These are phyloP conservation scores for Naegleria lovaniensis DNA, from an alignment of 208 protist species.

Conservation along the genomic window DNA sequence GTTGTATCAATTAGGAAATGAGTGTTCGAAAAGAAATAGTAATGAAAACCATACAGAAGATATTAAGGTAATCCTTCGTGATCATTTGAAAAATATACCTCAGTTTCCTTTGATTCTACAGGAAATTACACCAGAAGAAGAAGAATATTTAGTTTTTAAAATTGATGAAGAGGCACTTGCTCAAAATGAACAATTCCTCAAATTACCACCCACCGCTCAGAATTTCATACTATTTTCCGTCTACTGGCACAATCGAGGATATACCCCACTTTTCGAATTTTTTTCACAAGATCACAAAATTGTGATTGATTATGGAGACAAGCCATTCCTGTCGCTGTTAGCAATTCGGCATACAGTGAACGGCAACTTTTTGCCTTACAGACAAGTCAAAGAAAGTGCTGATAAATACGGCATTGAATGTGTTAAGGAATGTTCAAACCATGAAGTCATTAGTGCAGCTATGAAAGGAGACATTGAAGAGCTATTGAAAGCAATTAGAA, in stretches of 20 bases:
- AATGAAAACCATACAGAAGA: not conserved
- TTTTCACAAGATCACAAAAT: not conserved
- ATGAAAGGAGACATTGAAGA: not conserved
- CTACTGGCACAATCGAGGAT: not conserved
- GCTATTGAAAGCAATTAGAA: not conserved
- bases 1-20: not conserved
- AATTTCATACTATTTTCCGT: not conserved
- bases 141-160: not conserved
- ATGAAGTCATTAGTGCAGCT: not conserved
- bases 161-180: not conserved
- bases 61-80: not conserved
- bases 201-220: not conserved
- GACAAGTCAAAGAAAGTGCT: not conserved
- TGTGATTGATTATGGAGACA: not conserved
- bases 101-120: not conserved
- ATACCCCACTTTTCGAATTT: conserved; percentile 10
- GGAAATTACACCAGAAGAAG: not conserved
- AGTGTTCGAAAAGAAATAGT: not conserved
- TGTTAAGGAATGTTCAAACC: not conserved
- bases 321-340: not conserved
- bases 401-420: not conserved
- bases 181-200: not conserved
- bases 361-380: not conserved
- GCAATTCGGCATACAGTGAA: not conserved
- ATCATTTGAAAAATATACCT: not conserved